A percentile compares a stretch with the other conserved stretches of the same genome.
Evolutionary conservation across 139 green algal genomes (phyloP).

Genomic region (Diplosphaera chodatii): DNA sequence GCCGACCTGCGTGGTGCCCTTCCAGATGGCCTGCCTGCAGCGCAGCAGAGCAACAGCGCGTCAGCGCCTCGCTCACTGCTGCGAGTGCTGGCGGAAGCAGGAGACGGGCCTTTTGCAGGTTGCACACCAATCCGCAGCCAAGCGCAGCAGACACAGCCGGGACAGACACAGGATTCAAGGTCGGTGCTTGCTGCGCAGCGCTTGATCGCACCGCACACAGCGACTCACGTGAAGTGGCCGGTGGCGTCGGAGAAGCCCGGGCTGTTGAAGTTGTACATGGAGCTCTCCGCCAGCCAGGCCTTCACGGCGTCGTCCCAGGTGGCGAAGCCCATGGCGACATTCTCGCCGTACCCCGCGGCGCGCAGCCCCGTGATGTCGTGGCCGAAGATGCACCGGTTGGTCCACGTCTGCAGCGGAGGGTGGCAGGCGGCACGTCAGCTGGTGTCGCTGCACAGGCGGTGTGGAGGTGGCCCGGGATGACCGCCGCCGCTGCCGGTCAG

Average conservation of each 20-base stretch:
- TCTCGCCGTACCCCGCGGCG: not conserved
- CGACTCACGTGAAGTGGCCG: slow-evolving; percentile 7
- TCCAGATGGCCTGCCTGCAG: not conserved
- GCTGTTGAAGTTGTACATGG: slow-evolving; percentile 5
- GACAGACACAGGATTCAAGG: no score
- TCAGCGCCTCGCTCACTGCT: no score
- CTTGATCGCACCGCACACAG: no score
- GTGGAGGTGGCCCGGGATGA: no score
- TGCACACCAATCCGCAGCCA: no score
- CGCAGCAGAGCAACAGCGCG: not conserved
- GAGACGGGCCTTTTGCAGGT: no score
- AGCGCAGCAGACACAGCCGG: no score
- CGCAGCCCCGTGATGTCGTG: not conserved
- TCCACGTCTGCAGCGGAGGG: not conserved
- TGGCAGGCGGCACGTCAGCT: no score
- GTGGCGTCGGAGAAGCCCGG: slow-evolving; percentile 1
- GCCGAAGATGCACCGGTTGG: not conserved
- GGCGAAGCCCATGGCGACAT: not conserved
- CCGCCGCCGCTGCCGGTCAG: no score
- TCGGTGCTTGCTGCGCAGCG: no score
- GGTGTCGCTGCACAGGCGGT: no score
- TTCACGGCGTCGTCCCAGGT: not conserved
- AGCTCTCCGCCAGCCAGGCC: not conserved
- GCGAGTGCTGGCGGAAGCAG: no score
- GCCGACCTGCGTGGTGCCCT: not conserved